Percentiles rank a stretch among this genome's conserved stretches.
Conservation (phyloP, 345 rosid genomes). For the Rhizophora apiculata region DNA sequence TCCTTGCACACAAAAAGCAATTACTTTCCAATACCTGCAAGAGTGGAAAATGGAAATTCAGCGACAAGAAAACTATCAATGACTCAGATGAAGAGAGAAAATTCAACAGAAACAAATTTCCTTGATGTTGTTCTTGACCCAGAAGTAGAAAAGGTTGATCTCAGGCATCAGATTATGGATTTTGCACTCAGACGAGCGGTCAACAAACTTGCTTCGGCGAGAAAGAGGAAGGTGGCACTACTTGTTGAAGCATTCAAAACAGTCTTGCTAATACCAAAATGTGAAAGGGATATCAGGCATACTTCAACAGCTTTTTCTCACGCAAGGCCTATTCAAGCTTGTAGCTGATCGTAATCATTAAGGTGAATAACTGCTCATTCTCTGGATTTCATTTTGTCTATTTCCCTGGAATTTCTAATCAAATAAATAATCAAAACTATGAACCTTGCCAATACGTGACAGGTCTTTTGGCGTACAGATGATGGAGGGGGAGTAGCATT, state of each 20-base stretch:
- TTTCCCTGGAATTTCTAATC: too few species aligned
- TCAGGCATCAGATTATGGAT: conserved; percentile 29
- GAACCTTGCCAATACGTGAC: too few species aligned
- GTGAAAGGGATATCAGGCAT: conserved; percentile 33
- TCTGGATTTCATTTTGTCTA: not conserved
- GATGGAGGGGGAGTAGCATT: too few species aligned
- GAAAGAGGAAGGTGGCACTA: conserved; percentile 30
- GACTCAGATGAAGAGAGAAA: conserved; percentile 34
- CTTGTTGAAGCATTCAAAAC: conserved; percentile 32
- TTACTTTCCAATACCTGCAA: conserved; percentile 22
- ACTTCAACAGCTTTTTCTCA: conserved; percentile 41
- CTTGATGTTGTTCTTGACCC: conserved; percentile 52
- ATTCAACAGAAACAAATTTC: conserved; percentile 77
- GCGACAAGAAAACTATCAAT: conserved; percentile 28
- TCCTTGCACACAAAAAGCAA: conserved; percentile 18
- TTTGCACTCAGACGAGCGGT: conserved; percentile 29
- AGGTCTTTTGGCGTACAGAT: too few species aligned
- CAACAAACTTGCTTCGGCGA: conserved; percentile 28
- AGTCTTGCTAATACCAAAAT: conserved; percentile 33
- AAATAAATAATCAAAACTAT: too few species aligned
- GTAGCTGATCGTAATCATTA: conserved; percentile 38
- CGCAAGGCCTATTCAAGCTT: conserved; percentile 63
- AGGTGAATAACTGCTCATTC: conserved; percentile 20
- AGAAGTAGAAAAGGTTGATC: conserved; percentile 37
- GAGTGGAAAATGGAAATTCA: conserved; percentile 41